phyloP scores from a whole-genome alignment of 768 basidiomycete species.

The Steccherinum ochraceum region DNA sequence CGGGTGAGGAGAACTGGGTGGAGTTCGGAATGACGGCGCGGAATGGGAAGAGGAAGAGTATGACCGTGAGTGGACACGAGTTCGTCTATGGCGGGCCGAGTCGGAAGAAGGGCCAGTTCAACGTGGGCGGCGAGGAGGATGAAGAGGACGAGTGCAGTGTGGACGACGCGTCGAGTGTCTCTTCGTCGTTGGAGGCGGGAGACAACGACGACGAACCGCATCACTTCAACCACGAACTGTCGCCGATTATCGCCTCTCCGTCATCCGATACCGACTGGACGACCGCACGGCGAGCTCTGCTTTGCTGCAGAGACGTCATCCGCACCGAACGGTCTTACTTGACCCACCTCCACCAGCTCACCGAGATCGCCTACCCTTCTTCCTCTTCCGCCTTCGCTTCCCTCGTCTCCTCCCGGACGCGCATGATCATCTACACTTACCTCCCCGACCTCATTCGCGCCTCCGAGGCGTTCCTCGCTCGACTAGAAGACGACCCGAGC shows the following conservation, averaged over 20 bases:
- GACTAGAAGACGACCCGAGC: constrained; percentile 57
- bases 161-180: background rate
- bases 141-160: background rate
- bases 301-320: constrained; percentile 43
- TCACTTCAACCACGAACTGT: background rate
- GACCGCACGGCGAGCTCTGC: constrained; percentile 32
- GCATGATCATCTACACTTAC: constrained; percentile 39
- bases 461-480: constrained; percentile 43
- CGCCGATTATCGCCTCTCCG: background rate
- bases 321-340: constrained; percentile 41
- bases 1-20: background rate
- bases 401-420: background rate
- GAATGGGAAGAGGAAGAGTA: background rate
- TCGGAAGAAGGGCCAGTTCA: background rate
- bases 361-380: constrained; percentile 36
- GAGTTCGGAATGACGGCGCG: background rate
- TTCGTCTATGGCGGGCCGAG: background rate
- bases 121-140: background rate
- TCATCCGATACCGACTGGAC: constrained; percentile 26
- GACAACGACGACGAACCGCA: background rate
- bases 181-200: background rate
- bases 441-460: constrained; percentile 43
- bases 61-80: background rate
- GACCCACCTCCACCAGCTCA: constrained; percentile 29
- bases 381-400: constrained; percentile 20